A percentile compares a stretch with the other conserved stretches of the same genome.
Evolutionary conservation across 768 basidiomycete species (phyloP).

Genomic region (Leccinum obscurum): DNA sequence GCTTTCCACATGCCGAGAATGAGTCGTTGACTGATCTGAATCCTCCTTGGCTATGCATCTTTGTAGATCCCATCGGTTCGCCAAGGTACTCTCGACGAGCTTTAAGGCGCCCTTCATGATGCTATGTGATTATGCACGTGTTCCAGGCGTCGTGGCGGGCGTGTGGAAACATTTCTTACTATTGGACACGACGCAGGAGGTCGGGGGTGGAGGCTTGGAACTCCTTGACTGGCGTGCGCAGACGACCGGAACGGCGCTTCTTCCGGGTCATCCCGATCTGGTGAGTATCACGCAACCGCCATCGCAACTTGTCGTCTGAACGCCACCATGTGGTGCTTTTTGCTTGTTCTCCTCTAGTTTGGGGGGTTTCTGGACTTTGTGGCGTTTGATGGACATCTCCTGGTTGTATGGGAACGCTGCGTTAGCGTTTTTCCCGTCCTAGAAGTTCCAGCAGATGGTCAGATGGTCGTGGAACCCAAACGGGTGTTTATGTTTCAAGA

Average conservation of each 20-base stretch:
- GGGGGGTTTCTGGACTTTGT: constrained; percentile 28
- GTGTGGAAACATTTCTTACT: constrained; percentile 26
- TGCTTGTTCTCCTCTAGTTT: constrained; percentile 13
- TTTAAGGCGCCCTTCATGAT: constrained; percentile 23
- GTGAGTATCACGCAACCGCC: constrained; percentile 10
- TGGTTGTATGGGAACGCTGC: constrained; percentile 31
- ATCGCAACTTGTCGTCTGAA: background rate
- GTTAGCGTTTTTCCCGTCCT: constrained; percentile 30
- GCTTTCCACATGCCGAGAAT: background rate
- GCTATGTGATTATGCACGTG: constrained; percentile 23
- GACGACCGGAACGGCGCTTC: constrained; percentile 26
- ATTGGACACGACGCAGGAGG: constrained; percentile 24
- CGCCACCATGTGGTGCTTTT: background rate
- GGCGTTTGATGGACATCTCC: constrained; percentile 22
- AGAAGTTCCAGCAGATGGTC: constrained; percentile 22
- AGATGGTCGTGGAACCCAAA: constrained; percentile 19
- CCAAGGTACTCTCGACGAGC: constrained; percentile 20
- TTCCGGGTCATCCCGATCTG: constrained; percentile 22
- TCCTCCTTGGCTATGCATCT: background rate
- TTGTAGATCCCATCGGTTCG: constrained; percentile 18
- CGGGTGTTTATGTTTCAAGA: constrained; percentile 32
- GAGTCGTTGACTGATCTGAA: background rate
- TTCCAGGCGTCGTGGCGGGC: constrained; percentile 26
- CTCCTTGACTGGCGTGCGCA: constrained; percentile 29
- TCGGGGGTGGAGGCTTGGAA: constrained; percentile 24